Evolutionary conservation across 2,329 filamentous ascomycete genomes (phyloP), one percentile per base, ranked within the genome.

Genomic region (Seiridium unicorne): DNA sequence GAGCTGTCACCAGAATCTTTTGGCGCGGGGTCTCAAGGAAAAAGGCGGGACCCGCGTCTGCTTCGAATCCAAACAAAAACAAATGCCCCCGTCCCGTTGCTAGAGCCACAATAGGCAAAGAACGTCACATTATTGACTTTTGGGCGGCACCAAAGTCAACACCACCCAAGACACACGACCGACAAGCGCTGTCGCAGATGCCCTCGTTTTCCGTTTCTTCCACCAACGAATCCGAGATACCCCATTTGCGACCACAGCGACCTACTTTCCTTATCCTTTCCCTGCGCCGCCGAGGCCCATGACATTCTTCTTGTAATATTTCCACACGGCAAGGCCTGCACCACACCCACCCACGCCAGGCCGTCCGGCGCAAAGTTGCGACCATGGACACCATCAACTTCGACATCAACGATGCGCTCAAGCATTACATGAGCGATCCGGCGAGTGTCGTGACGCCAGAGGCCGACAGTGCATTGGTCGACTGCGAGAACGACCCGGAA

Each of bases 351-450:
- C 38, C 51, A 10, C 44, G 9, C 42, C 47, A 34, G 53, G 57
- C 34, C 53, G 34, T 55, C 47, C 38, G 57, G 60, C 60, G 57
- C 53, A 62, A 53, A 18, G 18, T 49, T 35, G 55, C 71, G 69
- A 75, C 65, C 73, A 89, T 89, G 88, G 89, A 82, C 71, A 90
- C 90, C 80, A 85, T 93, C 73, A 85, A 89, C 71, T 99, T 99
- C 79, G 92, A 98, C 76, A 92, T 99, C 77, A 97, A 97, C 75
- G 90, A 97, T 80, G 92, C 93, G 66, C 89, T 98, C 76, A 97
- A 97, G 82, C 86, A 92, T 74, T 99, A 97, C 78, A 91, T 97
- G 85, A 96, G 92, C 77, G 94, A 98, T 74, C 94, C 95, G 7
- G 82, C 88, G 51, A 85, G 87, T 44, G 90, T 98, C 59, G 82